Evolutionary conservation across 2,329 filamentous ascomycete genomes (phyloP).

Genomic region (Ascochyta clinopodiicola): DNA sequence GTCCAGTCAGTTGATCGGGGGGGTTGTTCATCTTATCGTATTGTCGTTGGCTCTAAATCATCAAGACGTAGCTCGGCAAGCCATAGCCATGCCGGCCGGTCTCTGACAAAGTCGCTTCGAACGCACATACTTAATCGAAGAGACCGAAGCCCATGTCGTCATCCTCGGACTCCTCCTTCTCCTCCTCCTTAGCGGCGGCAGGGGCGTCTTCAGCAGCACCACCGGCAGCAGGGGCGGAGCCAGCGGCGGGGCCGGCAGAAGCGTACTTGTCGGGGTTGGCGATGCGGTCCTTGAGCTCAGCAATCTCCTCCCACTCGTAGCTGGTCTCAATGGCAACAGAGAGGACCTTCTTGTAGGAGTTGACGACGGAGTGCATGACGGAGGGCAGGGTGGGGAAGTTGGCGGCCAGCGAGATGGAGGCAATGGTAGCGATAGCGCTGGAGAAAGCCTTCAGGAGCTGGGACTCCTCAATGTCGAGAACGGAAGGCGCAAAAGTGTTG

Average conservation of each 20-base stretch:
- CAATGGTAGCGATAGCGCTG: conserved; percentile 83
- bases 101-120: conserved; percentile 28
- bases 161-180: conserved; percentile 65
- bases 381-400: conserved; percentile 97
- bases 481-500: conserved; percentile 83
- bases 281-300: conserved; percentile 99
- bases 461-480: conserved; percentile 93
- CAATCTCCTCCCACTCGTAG: conserved; percentile 92
- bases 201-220: conserved; percentile 26
- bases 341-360: conserved; percentile 96
- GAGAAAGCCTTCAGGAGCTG: conserved; percentile 88
- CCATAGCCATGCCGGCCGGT: conserved; percentile 26
- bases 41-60: conserved; percentile 45
- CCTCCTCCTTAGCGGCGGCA: conserved; percentile 56
- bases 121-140: conserved; percentile 55
- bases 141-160: conserved; percentile 63
- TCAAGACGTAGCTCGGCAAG: conserved; percentile 33
- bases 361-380: conserved; percentile 94
- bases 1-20: conserved; percentile 9
- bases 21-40: conserved; percentile 43
- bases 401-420: conserved; percentile 86
- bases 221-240: conserved; percentile 54
- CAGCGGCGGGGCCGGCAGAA: conserved; percentile 73
- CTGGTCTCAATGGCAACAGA: conserved; percentile 90
- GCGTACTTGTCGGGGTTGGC: conserved; percentile 98